Percentiles rank a stretch among this genome's conserved stretches.
These are phyloP conservation scores for Neocucurbitaria cava DNA, from an alignment of 2,329 filamentous ascomycete genomes.

Conservation along the genomic window DNA sequence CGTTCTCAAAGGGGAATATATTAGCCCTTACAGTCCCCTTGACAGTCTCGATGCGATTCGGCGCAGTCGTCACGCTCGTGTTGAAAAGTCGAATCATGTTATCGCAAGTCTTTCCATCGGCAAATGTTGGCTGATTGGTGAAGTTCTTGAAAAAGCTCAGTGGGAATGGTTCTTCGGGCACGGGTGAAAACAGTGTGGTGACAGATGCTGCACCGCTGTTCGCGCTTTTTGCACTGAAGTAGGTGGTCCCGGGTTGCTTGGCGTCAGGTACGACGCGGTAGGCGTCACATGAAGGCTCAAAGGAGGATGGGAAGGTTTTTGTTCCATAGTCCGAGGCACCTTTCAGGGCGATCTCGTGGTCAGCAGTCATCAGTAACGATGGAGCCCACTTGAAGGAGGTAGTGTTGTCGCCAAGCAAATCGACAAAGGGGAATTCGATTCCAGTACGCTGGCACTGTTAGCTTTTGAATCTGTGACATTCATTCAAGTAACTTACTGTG, in stretches of 20 bases:
- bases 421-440: conserved; percentile 64
- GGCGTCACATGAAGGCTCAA: conserved; percentile 60
- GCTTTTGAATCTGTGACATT: conserved; percentile 12
- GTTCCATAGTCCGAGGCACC: conserved; percentile 59
- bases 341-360: conserved; percentile 52
- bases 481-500: conserved; percentile 47
- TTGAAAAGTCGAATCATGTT: conserved; percentile 56
- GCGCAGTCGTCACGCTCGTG: conserved; percentile 50
- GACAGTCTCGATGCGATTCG: conserved; percentile 42
- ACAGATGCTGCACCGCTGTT: conserved; percentile 26
- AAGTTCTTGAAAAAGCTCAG: conserved; percentile 58
- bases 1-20: conserved; percentile 37
- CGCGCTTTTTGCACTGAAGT: conserved; percentile 24
- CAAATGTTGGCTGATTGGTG: conserved; percentile 63
- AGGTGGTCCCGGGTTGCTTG: conserved; percentile 28
- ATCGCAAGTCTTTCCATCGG: conserved; percentile 52
- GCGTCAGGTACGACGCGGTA: conserved; percentile 46
- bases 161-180: conserved; percentile 40
- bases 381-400: conserved; percentile 61
- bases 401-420: conserved; percentile 58
- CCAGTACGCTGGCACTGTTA: conserved; percentile 53
- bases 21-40: conserved; percentile 41
- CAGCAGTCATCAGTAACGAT: conserved; percentile 56
- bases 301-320: conserved; percentile 50
- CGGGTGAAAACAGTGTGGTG: conserved; percentile 21